Evolutionary conservation across 2,329 filamentous ascomycete genomes (phyloP).

Genomic region (Gyromitra esculenta): DNA sequence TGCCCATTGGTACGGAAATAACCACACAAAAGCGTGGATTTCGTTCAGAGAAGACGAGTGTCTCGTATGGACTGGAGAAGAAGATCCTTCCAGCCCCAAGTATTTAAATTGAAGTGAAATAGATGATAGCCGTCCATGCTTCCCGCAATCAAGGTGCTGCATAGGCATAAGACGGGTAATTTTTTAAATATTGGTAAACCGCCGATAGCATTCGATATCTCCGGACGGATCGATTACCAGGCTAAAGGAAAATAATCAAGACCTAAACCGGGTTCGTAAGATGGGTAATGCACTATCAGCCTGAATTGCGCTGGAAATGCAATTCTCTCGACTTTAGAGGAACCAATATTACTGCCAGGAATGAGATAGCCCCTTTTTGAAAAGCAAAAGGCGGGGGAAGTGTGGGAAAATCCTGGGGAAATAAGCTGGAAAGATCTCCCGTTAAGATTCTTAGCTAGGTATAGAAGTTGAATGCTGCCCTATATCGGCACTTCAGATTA

Average conservation of each 20-base stretch:
- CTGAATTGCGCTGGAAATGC: slow-evolving; percentile 6
- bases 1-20: slow-evolving; percentile 5
- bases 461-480: neutral
- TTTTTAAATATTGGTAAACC: slow-evolving; percentile 13
- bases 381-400: slow-evolving; percentile 16
- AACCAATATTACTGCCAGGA: neutral
- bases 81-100: slow-evolving; percentile 1
- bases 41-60: neutral
- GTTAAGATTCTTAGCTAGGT: neutral
- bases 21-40: slow-evolving; percentile 17
- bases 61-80: slow-evolving; percentile 7
- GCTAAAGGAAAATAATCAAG: slow-evolving; percentile 38
- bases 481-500: slow-evolving; percentile 28
- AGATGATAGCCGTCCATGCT: neutral
- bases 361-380: neutral
- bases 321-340: neutral
- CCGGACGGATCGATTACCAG: slow-evolving; percentile 8
- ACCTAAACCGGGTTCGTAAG: slow-evolving; percentile 18
- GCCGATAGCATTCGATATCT: neutral
- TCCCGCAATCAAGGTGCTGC: neutral
- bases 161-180: slow-evolving; percentile 6
- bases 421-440: slow-evolving; percentile 9
- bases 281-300: slow-evolving; percentile 15
- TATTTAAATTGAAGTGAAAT: slow-evolving; percentile 35
- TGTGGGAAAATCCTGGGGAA: slow-evolving; percentile 35